phyloP scores from a whole-genome alignment of 768 basidiomycete species.

The Infundibulicybe gibba region DNA sequence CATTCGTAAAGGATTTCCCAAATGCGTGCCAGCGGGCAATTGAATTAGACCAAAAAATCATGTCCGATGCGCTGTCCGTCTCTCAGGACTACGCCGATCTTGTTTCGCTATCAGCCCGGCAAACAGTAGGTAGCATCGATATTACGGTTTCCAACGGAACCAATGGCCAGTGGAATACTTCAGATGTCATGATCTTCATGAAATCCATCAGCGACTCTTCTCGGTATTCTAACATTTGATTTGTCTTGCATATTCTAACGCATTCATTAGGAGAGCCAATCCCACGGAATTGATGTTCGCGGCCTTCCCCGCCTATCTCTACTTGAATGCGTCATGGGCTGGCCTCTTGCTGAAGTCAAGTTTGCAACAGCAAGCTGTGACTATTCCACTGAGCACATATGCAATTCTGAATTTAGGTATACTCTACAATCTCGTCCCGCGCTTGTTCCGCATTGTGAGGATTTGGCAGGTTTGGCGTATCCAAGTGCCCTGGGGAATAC shows the following conservation, averaged over 20 bases:
- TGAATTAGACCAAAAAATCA: constrained; percentile 44
- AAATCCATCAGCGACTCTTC: constrained; percentile 33
- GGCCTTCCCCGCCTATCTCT: constrained; percentile 52
- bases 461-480: constrained; percentile 29
- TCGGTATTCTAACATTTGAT: constrained; percentile 1
- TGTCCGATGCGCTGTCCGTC: constrained; percentile 41
- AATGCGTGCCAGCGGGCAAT: constrained; percentile 40
- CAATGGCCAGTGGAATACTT: constrained; percentile 45
- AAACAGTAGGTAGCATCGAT: constrained; percentile 51
- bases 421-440: too few species aligned
- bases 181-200: constrained; percentile 51
- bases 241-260: constrained; percentile 1
- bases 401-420: constrained; percentile 58
- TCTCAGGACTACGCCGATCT: constrained; percentile 48
- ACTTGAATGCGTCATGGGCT: constrained; percentile 37
- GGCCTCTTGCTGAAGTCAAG: constrained; percentile 47
- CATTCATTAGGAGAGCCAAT: constrained; percentile 34
- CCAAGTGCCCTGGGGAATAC: constrained; percentile 43
- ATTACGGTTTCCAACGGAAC: constrained; percentile 47
- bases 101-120: constrained; percentile 49
- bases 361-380: constrained; percentile 58
- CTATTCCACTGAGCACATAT: too few species aligned
- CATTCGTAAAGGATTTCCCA: constrained; percentile 39
- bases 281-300: constrained; percentile 56
- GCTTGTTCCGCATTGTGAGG: not conserved